These are phyloP conservation scores for Mrakia frigida DNA, from an alignment of 768 basidiomycete species.

Conservation along the genomic window DNA sequence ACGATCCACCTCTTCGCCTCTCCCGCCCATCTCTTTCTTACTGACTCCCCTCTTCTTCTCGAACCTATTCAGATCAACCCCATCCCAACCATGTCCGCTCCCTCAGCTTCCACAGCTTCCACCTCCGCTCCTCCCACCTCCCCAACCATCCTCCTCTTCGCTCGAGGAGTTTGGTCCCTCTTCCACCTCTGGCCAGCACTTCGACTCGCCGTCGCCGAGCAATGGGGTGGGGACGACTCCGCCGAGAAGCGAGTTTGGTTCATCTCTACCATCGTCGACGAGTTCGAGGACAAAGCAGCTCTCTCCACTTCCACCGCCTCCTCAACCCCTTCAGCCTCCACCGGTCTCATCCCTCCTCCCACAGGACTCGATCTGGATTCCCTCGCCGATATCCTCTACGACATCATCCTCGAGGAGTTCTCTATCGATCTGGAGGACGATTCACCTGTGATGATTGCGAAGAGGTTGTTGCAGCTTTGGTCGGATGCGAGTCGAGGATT, in stretches of 20 bases:
- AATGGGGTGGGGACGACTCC: slow-evolving; percentile 77
- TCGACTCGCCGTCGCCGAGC: slow-evolving; percentile 73
- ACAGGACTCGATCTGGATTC: slow-evolving; percentile 61
- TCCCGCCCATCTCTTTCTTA: background rate
- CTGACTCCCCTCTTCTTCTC: too few relatives aligned
- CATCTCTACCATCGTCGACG: slow-evolving; percentile 51
- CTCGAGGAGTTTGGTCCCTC: slow-evolving; percentile 76
- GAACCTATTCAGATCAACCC: background rate
- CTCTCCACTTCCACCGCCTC: slow-evolving; percentile 34
- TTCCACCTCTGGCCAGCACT: slow-evolving; percentile 80
- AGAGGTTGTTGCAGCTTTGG: slow-evolving; percentile 68
- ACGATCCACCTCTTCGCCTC: background rate
- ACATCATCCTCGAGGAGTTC: slow-evolving; percentile 83
- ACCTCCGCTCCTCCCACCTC: slow-evolving; percentile 38
- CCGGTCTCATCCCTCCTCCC: slow-evolving; percentile 28
- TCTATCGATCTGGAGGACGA: slow-evolving; percentile 78
- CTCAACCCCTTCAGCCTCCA: background rate
- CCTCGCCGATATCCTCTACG: slow-evolving; percentile 72
- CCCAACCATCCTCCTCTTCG: slow-evolving; percentile 57
- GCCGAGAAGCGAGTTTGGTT: slow-evolving; percentile 75
- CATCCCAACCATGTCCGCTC: background rate
- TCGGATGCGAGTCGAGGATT: slow-evolving; percentile 45
- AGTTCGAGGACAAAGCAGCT: slow-evolving; percentile 55
- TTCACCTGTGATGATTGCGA: slow-evolving; percentile 66
- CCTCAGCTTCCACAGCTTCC: background rate